A percentile compares a stretch with the other conserved stretches of the same genome.
Evolutionary conservation across 2,329 filamentous ascomycete genomes (phyloP).

Genomic region (Penicillium sp.): DNA sequence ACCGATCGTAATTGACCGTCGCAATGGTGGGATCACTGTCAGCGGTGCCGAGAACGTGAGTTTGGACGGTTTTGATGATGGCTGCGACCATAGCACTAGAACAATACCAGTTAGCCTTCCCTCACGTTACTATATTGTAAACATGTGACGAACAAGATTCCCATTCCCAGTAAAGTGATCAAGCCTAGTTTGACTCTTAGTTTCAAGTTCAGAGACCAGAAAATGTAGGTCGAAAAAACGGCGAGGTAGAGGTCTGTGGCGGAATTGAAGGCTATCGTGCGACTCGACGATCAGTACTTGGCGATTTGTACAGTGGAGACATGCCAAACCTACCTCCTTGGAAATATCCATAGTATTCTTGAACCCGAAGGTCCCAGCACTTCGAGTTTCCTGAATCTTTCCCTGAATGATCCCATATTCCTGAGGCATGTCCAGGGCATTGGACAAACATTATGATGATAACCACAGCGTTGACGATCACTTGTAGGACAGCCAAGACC

Average conservation of each 20-base stretch:
- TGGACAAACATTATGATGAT: constrained; percentile 31
- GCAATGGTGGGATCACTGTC: constrained; percentile 25
- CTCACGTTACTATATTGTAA: not conserved
- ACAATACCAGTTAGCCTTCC: not conserved
- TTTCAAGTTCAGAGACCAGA: constrained; percentile 40
- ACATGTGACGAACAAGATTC: constrained; percentile 32
- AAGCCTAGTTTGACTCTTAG: constrained; percentile 35
- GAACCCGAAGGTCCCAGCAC: constrained; percentile 27
- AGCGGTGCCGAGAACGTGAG: constrained; percentile 20
- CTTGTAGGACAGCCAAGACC: constrained; percentile 24
- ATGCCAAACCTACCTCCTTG: constrained; percentile 26
- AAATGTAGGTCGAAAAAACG: constrained; percentile 32
- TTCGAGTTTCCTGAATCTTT: constrained; percentile 15
- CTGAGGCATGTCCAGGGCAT: constrained; percentile 27
- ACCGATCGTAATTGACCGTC: constrained; percentile 31
- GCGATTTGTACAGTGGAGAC: too few species aligned
- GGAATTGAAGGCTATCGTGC: constrained; percentile 28
- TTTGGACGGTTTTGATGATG: constrained; percentile 30
- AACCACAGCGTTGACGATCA: constrained; percentile 27
- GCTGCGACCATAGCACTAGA: constrained; percentile 33
- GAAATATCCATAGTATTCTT: constrained; percentile 34
- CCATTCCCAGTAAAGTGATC: constrained; percentile 33
- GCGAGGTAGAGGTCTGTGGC: constrained; percentile 38
- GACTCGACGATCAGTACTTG: not conserved
- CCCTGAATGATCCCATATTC: constrained; percentile 26